These are phyloP conservation scores for Draba incana DNA, from an alignment of 345 rosid species.

Conservation along the genomic window DNA sequence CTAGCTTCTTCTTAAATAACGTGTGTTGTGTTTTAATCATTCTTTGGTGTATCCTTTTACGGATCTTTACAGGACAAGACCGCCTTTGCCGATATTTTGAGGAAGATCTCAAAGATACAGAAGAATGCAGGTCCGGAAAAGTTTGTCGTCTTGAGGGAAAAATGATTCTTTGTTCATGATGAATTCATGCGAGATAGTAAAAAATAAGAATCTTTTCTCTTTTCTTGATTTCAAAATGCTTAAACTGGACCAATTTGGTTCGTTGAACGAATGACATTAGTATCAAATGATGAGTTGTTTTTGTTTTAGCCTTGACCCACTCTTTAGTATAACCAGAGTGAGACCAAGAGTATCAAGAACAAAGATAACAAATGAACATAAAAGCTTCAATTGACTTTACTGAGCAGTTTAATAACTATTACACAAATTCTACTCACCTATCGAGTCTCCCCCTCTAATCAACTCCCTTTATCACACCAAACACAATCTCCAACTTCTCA, in stretches of 20 bases:
- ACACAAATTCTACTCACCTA: too few relatives aligned
- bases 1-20: not conserved
- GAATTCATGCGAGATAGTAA: constrained; percentile 5
- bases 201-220: not conserved
- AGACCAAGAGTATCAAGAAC: not conserved
- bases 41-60: not conserved
- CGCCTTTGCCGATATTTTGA: constrained; percentile 76
- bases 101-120: constrained; percentile 87
- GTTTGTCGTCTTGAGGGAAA: constrained; percentile 77
- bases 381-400: not conserved
- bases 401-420: not conserved
- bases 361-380: constrained; percentile 2
- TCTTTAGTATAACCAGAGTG: not conserved
- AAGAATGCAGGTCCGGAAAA: constrained; percentile 72
- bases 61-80: constrained; percentile 67
- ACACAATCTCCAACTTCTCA: too few relatives aligned
- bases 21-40: not conserved
- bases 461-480: too few relatives aligned
- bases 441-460: too few relatives aligned
- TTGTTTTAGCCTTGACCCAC: constrained; percentile 1
- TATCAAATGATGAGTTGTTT: constrained; percentile 4
- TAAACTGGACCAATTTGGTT: not conserved
- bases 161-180: constrained; percentile 34
- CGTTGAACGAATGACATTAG: not conserved
- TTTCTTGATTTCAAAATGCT: constrained; percentile 3